Evolutionary conservation across 352 stramenopile genomes (phyloP).

Genomic region (Phytophthora multivora): DNA sequence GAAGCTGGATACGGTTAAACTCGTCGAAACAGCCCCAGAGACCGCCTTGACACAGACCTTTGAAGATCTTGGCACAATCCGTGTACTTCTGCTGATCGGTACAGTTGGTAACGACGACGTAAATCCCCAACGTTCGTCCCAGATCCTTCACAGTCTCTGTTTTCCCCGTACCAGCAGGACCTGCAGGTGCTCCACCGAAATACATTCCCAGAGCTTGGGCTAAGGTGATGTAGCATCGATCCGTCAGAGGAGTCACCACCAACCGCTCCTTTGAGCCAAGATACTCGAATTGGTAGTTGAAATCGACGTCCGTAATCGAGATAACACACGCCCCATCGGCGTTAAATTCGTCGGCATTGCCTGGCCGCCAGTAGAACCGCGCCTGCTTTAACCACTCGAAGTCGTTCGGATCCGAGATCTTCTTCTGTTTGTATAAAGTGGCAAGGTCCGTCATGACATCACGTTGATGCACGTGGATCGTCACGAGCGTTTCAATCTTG

Average conservation of each 20-base stretch:
- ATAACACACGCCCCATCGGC: slow-evolving; percentile 96
- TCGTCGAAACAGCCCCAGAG: slow-evolving; percentile 99
- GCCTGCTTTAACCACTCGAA: slow-evolving; percentile 99
- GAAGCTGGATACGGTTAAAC: slow-evolving; percentile 98
- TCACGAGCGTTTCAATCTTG: slow-evolving; percentile 98
- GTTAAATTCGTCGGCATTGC: slow-evolving; percentile 94
- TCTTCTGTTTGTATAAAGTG: slow-evolving; percentile 95
- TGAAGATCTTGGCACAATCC: slow-evolving; percentile 98
- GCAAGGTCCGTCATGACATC: slow-evolving; percentile 97
- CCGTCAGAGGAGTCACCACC: slow-evolving; percentile 97
- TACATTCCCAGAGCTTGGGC: slow-evolving; percentile 98
- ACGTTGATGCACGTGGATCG: slow-evolving; percentile 98
- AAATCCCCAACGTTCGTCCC: slow-evolving; percentile 94
- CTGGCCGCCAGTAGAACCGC: slow-evolving; percentile 98
- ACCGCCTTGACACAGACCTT: slow-evolving; percentile 95
- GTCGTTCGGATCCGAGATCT: slow-evolving; percentile 97
- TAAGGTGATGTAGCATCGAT: slow-evolving; percentile 98
- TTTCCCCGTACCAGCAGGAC: slow-evolving; percentile 96
- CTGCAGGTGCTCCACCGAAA: slow-evolving; percentile 95
- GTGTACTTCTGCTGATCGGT: slow-evolving; percentile 98
- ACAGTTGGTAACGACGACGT: slow-evolving; percentile 98
- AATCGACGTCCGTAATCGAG: slow-evolving; percentile 98
- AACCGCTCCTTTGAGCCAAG: slow-evolving; percentile 97
- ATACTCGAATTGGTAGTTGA: slow-evolving; percentile 99
- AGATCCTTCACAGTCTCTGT: slow-evolving; percentile 98